Evolutionary conservation across 139 green algal genomes (phyloP).

Genomic region (Microglena sp.): DNA sequence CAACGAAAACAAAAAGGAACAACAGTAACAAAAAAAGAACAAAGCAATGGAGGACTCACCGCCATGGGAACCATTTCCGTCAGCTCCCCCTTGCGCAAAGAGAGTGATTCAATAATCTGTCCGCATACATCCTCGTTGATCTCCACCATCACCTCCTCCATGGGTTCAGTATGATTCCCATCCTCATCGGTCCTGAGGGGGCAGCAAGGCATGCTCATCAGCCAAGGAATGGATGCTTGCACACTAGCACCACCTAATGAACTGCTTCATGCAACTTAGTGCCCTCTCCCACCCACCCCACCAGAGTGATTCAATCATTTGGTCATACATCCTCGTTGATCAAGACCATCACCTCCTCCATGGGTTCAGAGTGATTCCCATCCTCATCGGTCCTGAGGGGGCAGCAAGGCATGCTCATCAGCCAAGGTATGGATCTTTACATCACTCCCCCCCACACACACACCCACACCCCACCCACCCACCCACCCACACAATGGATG

Average conservation of each 20-base stretch:
- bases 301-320: slow-evolving; percentile 27
- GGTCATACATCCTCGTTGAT: slow-evolving; percentile 18
- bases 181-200: slow-evolving; percentile 21
- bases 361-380: slow-evolving; percentile 56
- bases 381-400: slow-evolving; percentile 21
- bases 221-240: no score
- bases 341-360: slow-evolving; percentile 68
- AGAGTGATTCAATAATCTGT: slow-evolving; percentile 25
- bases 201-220: no score
- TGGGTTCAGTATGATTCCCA: slow-evolving; percentile 56
- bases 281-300: slow-evolving; percentile 34
- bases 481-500: no score
- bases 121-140: slow-evolving; percentile 21
- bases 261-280: no score
- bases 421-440: no score
- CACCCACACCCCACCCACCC: no score
- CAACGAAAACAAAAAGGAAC: no score
- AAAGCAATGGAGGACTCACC: slow-evolving; percentile 10
- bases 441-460: no score
- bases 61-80: slow-evolving; percentile 48
- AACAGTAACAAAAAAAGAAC: no score
- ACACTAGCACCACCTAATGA: no score
- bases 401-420: no score
- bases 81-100: slow-evolving; percentile 40
- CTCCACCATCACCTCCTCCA: slow-evolving; percentile 69